Evolutionary conservation across 768 basidiomycete genomes (phyloP).

Genomic region (Brasilioporus rufonigricans): DNA sequence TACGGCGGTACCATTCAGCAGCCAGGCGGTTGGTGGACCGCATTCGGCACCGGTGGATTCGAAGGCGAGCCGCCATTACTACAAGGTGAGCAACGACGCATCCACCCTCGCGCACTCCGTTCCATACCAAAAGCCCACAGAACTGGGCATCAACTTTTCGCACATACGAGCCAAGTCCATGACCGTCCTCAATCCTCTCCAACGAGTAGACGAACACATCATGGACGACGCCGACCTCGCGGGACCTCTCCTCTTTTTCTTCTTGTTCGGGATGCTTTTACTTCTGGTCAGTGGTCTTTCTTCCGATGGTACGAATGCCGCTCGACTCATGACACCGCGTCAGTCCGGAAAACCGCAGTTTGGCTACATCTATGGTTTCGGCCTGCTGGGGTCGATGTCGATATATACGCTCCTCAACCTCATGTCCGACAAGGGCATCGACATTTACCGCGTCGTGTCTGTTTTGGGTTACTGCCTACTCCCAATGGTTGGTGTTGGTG

Average conservation of each 20-base stretch:
- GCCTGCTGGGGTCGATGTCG: slow-evolving; percentile 87
- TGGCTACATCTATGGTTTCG: slow-evolving; percentile 98
- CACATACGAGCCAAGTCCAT: slow-evolving; percentile 94
- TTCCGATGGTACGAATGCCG: not conserved
- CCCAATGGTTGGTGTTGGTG: slow-evolving; percentile 94
- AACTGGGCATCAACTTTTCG: slow-evolving; percentile 95
- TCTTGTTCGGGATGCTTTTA: slow-evolving; percentile 91
- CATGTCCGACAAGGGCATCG: slow-evolving; percentile 94
- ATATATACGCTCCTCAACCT: slow-evolving; percentile 95
- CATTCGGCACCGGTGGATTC: slow-evolving; percentile 92
- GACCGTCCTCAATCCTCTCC: slow-evolving; percentile 92
- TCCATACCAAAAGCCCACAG: slow-evolving; percentile 39
- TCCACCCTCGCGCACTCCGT: not conserved
- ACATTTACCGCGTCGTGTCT: slow-evolving; percentile 91
- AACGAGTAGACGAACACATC: slow-evolving; percentile 80
- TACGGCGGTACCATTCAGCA: slow-evolving; percentile 76
- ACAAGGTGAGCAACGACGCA: slow-evolving; percentile 57
- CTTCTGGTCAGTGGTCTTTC: slow-evolving; percentile 67
- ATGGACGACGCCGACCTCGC: slow-evolving; percentile 99
- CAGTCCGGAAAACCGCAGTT: slow-evolving; percentile 99
- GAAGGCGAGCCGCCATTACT: slow-evolving; percentile 95
- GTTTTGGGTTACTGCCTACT: slow-evolving; percentile 96
- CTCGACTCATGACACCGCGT: not conserved
- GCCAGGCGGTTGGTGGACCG: slow-evolving; percentile 87
- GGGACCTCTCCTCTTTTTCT: slow-evolving; percentile 91